phyloP scores from a whole-genome alignment of 2,329 filamentous ascomycete genomes.

The Neofusicoccum kwambonambiense region DNA sequence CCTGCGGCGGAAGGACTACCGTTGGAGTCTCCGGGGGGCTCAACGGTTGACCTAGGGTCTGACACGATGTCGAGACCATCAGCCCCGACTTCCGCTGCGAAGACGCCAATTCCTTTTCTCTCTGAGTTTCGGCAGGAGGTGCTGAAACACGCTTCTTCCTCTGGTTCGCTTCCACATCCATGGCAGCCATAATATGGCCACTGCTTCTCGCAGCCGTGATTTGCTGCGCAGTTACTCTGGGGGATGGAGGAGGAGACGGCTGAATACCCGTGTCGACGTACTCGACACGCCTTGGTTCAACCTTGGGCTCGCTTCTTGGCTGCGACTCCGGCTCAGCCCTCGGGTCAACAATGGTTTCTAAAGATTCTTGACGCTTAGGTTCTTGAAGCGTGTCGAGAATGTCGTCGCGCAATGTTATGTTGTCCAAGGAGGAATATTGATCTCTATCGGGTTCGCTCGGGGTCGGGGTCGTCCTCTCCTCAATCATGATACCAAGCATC shows the following conservation, averaged over 20 bases:
- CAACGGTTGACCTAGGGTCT: constrained; percentile 61
- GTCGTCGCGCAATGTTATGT: background rate
- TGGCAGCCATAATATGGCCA: constrained; percentile 16
- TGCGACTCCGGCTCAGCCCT: background rate
- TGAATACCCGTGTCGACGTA: constrained; percentile 80
- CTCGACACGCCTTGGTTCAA: constrained; percentile 35
- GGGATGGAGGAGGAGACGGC: constrained; percentile 79
- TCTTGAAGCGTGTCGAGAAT: background rate
- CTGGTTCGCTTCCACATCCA: constrained; percentile 69
- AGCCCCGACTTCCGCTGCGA: constrained; percentile 22
- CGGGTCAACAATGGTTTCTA: background rate
- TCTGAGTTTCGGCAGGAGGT: constrained; percentile 14
- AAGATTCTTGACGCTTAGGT: constrained; percentile 1
- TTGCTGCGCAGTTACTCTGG: constrained; percentile 42
- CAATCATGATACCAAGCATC: constrained; percentile 40
- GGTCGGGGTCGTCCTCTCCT: background rate
- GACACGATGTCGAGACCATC: constrained; percentile 66
- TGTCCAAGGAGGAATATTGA: constrained; percentile 18
- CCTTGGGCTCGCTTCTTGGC: background rate
- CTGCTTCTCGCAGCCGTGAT: constrained; percentile 25
- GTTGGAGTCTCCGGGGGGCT: constrained; percentile 65
- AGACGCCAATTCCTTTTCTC: constrained; percentile 14
- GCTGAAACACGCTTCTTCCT: constrained; percentile 65
- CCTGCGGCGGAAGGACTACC: constrained; percentile 45
- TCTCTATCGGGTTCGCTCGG: constrained; percentile 22